These are phyloP conservation scores for Zygosaccharomyces kombuchaensis DNA, from an alignment of 805 yeast genomes.

Conservation along the genomic window DNA sequence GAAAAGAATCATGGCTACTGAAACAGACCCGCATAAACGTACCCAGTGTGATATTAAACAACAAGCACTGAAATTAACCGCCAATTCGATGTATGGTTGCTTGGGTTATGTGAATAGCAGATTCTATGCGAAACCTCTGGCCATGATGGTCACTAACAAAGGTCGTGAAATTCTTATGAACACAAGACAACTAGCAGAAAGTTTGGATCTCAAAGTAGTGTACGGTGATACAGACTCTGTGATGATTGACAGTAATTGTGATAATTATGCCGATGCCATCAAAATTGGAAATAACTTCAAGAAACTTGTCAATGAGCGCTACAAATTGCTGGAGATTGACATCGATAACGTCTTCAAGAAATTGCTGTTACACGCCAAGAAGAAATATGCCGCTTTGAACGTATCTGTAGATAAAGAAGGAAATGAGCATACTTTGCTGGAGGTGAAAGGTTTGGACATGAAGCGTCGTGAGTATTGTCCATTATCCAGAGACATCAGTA, in stretches of 20 bases:
- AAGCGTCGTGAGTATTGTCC: constrained; percentile 95
- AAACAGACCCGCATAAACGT: constrained; percentile 57
- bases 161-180: constrained; percentile 94
- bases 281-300: constrained; percentile 84
- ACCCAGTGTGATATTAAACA: constrained; percentile 93
- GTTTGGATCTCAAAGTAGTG: constrained; percentile 74
- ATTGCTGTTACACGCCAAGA: constrained; percentile 84
- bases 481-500: constrained; percentile 82
- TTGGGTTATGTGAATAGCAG: constrained; percentile 87
- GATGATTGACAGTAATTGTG: constrained; percentile 89
- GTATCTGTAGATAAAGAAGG: constrained; percentile 49
- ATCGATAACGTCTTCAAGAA: constrained; percentile 89
- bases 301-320: constrained; percentile 79
- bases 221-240: constrained; percentile 99
- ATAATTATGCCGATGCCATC: constrained; percentile 64
- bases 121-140: constrained; percentile 92
- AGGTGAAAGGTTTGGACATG: constrained; percentile 96
- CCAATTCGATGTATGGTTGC: constrained; percentile 99
- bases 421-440: constrained; percentile 55
- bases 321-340: constrained; percentile 84
- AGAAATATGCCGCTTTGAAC: constrained; percentile 93
- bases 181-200: constrained; percentile 88
- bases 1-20: constrained; percentile 74
- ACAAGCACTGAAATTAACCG: constrained; percentile 92
- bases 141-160: constrained; percentile 89